These are phyloP conservation scores for Acacia pycnantha DNA, from an alignment of 331 rosid genomes.

Conservation along the genomic window DNA sequence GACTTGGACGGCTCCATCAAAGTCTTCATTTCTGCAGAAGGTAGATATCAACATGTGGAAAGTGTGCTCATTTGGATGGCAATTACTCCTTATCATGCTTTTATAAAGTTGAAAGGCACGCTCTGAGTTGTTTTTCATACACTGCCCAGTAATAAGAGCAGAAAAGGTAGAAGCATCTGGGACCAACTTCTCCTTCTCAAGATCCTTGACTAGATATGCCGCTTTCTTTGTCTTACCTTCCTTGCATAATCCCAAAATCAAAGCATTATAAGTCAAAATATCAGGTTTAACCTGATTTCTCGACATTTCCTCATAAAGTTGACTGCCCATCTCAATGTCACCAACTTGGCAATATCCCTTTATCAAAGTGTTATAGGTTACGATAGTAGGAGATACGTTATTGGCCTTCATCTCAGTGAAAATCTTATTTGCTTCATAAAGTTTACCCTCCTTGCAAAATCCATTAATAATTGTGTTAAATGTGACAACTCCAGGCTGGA, in stretches of 20 bases:
- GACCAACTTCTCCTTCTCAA: slow-evolving; percentile 57
- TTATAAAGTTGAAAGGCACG: slow-evolving; percentile 64
- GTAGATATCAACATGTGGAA: slow-evolving; percentile 54
- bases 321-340: slow-evolving; percentile 53
- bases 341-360: slow-evolving; percentile 66
- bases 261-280: slow-evolving; percentile 76
- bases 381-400: slow-evolving; percentile 53
- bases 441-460: slow-evolving; percentile 58
- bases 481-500: slow-evolving; percentile 54
- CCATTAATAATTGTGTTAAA: slow-evolving; percentile 55
- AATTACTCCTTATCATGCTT: slow-evolving; percentile 73
- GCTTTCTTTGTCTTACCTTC: slow-evolving; percentile 85
- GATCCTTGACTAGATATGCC: slow-evolving; percentile 65
- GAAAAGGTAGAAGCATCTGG: slow-evolving; percentile 78
- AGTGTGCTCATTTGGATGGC: slow-evolving; percentile 52
- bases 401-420: slow-evolving; percentile 66
- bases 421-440: slow-evolving; percentile 63
- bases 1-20: slow-evolving; percentile 70
- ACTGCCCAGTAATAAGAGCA: slow-evolving; percentile 70
- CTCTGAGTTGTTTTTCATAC: slow-evolving; percentile 60
- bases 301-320: slow-evolving; percentile 69
- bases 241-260: slow-evolving; percentile 81
- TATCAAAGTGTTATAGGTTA: slow-evolving; percentile 75
- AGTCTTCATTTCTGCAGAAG: slow-evolving; percentile 65
- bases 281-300: slow-evolving; percentile 55